Conservation (phyloP, 495 filamentous ascomycete species). For the Talaromyces ruber region DNA sequence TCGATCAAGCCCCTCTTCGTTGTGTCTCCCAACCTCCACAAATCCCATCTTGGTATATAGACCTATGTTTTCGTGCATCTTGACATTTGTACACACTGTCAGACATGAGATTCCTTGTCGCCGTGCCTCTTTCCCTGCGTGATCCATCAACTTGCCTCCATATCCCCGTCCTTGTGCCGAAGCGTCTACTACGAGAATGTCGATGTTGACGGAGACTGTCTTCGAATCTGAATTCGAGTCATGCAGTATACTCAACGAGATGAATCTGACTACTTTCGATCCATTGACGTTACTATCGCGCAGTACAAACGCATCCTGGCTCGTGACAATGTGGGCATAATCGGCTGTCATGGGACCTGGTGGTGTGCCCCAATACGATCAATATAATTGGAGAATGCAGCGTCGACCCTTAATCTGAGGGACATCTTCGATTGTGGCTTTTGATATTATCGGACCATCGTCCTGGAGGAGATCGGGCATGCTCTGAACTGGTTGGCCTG, state of each 20-base stretch:
- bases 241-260: not conserved
- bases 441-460: conserved; percentile 10
- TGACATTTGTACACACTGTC: conserved; percentile 26
- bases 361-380: conserved; percentile 24
- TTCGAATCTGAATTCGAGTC: not conserved
- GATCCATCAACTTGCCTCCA: conserved; percentile 18
- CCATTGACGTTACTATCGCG: not conserved
- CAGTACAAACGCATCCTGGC: conserved; percentile 1
- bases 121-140: not conserved
- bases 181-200: conserved; percentile 25
- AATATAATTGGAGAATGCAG: conserved; percentile 29
- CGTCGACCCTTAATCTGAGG: conserved; percentile 16
- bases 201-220: conserved; percentile 15
- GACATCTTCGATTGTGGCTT: conserved; percentile 16
- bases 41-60: conserved; percentile 26
- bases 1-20: conserved; percentile 5
- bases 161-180: conserved; percentile 21
- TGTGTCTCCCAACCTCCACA: conserved; percentile 17
- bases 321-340: conserved; percentile 13
- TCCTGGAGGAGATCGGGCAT: not conserved
- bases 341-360: conserved; percentile 26
- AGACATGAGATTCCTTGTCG: conserved; percentile 4
- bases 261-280: not conserved
- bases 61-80: conserved; percentile 28
- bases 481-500: not conserved